These are phyloP conservation scores for Brasenia schreberi DNA, from an alignment of 164 flowering plant genomes.

Conservation along the genomic window DNA sequence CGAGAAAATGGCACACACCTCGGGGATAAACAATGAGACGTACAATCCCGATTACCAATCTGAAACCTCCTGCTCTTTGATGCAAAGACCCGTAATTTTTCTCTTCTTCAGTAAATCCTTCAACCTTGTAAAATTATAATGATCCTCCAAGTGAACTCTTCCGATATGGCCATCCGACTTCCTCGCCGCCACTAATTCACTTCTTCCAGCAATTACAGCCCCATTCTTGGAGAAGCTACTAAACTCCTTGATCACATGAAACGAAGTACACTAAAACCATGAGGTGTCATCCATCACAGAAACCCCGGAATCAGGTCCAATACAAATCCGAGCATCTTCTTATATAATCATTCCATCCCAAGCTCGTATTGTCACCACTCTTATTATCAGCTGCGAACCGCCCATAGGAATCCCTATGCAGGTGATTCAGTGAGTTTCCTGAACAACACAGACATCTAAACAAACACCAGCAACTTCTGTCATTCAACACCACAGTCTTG, in stretches of 20 bases:
- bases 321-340: conserved; percentile 85
- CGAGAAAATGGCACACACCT: conserved; percentile 31
- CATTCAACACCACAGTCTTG: conserved; percentile 30
- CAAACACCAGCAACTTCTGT: conserved; percentile 96
- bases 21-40: conserved; percentile 97
- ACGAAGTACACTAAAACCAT: conserved; percentile 79
- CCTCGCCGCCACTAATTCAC: conserved; percentile 42
- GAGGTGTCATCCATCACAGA: conserved; percentile 86
- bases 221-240: conserved; percentile 71
- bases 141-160: conserved; percentile 86
- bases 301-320: conserved; percentile 58
- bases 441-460: conserved; percentile 93
- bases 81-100: conserved; percentile 92
- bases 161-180: conserved; percentile 88
- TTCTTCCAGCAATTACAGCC: conserved; percentile 28
- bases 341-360: conserved; percentile 99
- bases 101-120: conserved; percentile 93
- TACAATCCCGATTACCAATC: conserved; percentile 89
- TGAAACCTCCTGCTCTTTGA: conserved; percentile 98
- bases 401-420: conserved; percentile 91
- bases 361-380: conserved; percentile 88
- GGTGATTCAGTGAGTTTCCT: conserved; percentile 71
- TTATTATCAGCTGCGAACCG: conserved; percentile 90
- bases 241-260: conserved; percentile 85
- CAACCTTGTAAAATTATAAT: conserved; percentile 83